phyloP scores from a whole-genome alignment of 176 grass and related monocot genomes.

The Carex littledalei region DNA sequence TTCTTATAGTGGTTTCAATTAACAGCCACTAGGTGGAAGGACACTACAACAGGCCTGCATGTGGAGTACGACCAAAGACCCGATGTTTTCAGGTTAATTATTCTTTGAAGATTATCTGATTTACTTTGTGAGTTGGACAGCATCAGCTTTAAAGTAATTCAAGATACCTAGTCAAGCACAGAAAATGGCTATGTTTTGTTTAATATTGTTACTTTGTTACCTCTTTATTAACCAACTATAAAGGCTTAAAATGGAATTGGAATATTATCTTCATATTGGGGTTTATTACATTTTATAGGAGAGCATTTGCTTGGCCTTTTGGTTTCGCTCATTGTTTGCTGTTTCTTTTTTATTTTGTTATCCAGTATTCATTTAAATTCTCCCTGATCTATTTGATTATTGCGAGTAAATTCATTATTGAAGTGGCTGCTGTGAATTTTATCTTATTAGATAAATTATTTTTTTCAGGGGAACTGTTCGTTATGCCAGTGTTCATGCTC shows the following conservation, averaged over 20 bases:
- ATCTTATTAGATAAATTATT: slow-evolving; percentile 18
- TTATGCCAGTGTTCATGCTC: slow-evolving; percentile 87
- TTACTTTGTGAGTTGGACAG: background rate
- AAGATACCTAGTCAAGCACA: background rate
- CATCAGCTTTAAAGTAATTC: background rate
- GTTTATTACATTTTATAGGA: background rate
- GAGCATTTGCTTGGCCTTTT: background rate
- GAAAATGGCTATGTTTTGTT: background rate
- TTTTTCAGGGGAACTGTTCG: slow-evolving; percentile 75
- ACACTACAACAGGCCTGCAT: slow-evolving; percentile 18
- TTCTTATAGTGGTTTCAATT: background rate
- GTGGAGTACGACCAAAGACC: slow-evolving; percentile 26
- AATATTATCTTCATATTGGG: background rate
- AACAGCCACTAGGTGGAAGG: slow-evolving; percentile 84
- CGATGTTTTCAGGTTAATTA: slow-evolving; percentile 49
- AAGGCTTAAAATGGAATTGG: background rate
- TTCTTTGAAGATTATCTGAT: background rate
- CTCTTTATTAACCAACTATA: background rate
- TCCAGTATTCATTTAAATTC: slow-evolving; percentile 19
- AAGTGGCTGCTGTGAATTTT: background rate
- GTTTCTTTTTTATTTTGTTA: background rate
- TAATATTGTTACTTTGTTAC: background rate
- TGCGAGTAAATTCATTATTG: background rate
- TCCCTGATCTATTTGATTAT: slow-evolving; percentile 17
- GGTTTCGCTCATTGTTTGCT: background rate